phyloP scores from a whole-genome alignment of 2,329 filamentous ascomycete species.

The Colletotrichum kahawae region DNA sequence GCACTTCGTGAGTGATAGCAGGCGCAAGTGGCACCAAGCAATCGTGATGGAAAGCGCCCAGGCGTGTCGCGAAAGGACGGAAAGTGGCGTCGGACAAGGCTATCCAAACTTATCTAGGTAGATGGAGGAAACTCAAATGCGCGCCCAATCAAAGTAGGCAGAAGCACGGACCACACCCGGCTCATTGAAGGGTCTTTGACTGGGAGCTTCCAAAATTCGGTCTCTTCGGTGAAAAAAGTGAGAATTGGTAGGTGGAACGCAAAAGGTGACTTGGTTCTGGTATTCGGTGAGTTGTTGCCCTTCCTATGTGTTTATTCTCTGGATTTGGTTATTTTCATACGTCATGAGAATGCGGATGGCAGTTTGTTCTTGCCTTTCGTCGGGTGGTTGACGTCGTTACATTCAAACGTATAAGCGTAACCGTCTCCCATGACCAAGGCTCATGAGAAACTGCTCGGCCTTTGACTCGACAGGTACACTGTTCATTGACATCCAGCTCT shows the following conservation, averaged over 20 bases:
- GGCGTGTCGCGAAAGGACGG: neutral
- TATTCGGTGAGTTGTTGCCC: neutral
- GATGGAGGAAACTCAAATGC: neutral
- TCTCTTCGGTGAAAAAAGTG: slow-evolving; percentile 2
- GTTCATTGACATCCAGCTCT: neutral
- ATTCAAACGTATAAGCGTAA: neutral
- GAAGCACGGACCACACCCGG: neutral
- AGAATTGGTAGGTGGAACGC: neutral
- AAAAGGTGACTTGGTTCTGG: neutral
- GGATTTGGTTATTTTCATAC: neutral
- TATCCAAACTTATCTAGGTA: neutral
- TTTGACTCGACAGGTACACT: neutral
- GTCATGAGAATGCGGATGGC: neutral
- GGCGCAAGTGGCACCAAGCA: neutral
- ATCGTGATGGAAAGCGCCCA: neutral
- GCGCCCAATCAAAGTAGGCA: neutral
- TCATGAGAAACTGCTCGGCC: neutral
- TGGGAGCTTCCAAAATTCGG: neutral
- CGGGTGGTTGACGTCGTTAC: neutral
- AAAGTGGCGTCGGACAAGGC: neutral
- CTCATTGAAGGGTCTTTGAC: neutral
- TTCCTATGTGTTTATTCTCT: neutral
- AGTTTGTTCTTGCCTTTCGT: neutral
- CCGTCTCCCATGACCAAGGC: neutral
- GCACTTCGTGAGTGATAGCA: neutral